Conservation (phyloP, 805 yeast species). For the Candida glaebosa region DNA sequence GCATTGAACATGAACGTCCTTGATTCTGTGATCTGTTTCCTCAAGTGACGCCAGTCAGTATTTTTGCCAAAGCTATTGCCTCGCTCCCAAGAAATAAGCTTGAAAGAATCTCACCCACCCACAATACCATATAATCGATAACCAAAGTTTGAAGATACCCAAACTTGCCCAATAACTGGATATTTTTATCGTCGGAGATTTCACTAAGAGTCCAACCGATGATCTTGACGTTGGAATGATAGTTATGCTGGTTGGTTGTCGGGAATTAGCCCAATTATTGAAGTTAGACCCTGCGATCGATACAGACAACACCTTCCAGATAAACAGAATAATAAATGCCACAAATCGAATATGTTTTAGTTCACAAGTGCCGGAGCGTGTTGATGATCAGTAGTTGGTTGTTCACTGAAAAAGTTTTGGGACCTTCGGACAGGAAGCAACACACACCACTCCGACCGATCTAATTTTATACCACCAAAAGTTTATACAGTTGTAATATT, state of each 20-base stretch:
- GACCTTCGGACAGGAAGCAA: not conserved
- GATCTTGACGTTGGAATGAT: not conserved
- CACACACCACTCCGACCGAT: not conserved
- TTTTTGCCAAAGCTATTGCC: too few relatives aligned
- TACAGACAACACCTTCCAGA: not conserved
- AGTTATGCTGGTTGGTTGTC: not conserved
- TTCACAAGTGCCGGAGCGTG: too few relatives aligned
- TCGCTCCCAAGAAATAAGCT: too few relatives aligned
- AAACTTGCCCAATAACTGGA: too few relatives aligned
- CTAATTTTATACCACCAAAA: not conserved
- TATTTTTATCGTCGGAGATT: too few relatives aligned
- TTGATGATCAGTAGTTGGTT: not conserved
- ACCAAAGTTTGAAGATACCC: too few relatives aligned
- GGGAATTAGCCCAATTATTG: not conserved
- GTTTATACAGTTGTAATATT: not conserved
- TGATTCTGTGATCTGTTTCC: too few relatives aligned
- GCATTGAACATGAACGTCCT: too few relatives aligned
- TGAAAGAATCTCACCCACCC: too few relatives aligned
- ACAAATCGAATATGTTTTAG: too few relatives aligned
- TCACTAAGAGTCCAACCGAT: not conserved
- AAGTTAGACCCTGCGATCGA: not conserved
- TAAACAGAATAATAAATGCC: not conserved
- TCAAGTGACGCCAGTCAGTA: too few relatives aligned
- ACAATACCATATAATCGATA: too few relatives aligned
- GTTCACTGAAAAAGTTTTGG: not conserved